Conservation (phyloP, 352 stramenopile genomes). For the Poterioochromonas sp. region DNA sequence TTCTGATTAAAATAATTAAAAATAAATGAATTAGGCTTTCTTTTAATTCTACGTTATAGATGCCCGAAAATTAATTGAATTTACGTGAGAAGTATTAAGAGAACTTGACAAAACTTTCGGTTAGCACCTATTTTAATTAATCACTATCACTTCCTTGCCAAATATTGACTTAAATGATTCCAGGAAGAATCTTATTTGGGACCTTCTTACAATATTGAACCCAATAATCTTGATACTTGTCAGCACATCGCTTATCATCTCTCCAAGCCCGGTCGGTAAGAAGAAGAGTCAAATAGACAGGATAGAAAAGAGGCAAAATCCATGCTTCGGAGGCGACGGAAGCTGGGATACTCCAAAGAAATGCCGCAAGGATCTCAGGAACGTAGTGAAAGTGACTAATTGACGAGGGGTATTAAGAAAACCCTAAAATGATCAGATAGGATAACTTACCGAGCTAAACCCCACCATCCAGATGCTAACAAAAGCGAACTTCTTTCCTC, state of each 20-base stretch:
- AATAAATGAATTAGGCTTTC: no score
- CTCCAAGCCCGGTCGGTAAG: conserved; percentile 85
- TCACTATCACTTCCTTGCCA: no score
- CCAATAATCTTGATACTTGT: conserved; percentile 93
- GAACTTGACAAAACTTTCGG: no score
- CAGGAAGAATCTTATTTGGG: conserved; percentile 70
- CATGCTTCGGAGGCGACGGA: conserved; percentile 47
- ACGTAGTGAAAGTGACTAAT: conserved; percentile 52
- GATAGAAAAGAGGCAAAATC: conserved; percentile 70
- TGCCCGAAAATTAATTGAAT: no score
- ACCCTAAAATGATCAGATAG: no score
- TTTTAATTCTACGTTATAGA: no score
- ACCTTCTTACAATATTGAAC: conserved; percentile 56
- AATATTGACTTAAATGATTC: conserved; percentile 62
- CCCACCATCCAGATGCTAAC: conserved; percentile 83
- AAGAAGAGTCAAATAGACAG: conserved; percentile 78
- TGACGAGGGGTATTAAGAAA: no score
- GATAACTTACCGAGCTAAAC: conserved; percentile 78
- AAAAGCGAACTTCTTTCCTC: conserved; percentile 72
- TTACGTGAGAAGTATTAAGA: no score
- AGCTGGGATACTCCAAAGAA: conserved; percentile 65
- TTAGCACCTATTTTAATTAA: no score
- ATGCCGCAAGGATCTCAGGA: conserved; percentile 70
- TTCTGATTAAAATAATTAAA: no score
- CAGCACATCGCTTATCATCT: conserved; percentile 81